Percentiles rank a stretch among this genome's conserved stretches.
These are phyloP conservation scores for Suillus discolor DNA, from an alignment of 768 basidiomycete species.

Conservation along the genomic window DNA sequence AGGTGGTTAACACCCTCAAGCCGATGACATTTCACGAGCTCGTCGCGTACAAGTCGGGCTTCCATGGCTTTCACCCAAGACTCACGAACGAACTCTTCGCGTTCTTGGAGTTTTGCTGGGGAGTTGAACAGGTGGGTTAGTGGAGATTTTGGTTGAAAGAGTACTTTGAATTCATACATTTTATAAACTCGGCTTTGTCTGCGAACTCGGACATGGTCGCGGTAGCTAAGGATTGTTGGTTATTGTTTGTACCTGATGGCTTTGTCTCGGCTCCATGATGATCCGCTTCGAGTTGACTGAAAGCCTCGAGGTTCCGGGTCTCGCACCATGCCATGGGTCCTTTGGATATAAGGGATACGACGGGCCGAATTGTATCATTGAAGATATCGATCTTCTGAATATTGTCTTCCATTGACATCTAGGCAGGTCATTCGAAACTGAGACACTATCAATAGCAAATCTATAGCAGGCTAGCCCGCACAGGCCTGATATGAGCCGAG, in stretches of 20 bases:
- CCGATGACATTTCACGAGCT: slow-evolving; percentile 87
- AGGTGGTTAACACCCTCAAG: slow-evolving; percentile 91
- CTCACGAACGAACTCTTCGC: slow-evolving; percentile 81
- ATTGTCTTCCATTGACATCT: neutral
- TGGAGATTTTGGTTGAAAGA: slow-evolving; percentile 5
- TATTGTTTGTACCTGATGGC: slow-evolving; percentile 11
- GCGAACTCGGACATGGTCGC: slow-evolving; percentile 29
- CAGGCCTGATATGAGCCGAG: neutral
- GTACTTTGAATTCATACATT: slow-evolving; percentile 21
- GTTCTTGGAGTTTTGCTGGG: slow-evolving; percentile 63
- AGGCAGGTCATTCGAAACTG: neutral
- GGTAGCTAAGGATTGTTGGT: slow-evolving; percentile 6
- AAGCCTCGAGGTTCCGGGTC: neutral
- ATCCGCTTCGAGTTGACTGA: neutral
- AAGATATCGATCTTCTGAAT: neutral
- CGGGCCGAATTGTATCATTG: neutral
- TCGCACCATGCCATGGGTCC: neutral
- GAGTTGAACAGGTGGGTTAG: neutral
- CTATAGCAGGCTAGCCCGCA: too few species aligned
- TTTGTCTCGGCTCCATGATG: neutral
- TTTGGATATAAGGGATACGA: neutral
- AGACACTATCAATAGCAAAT: neutral
- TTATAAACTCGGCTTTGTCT: slow-evolving; percentile 36
- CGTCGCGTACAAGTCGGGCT: slow-evolving; percentile 82
- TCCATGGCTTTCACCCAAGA: slow-evolving; percentile 97